Conservation (phyloP, 495 filamentous ascomycete species). For the Podospora fimiseda region DNA sequence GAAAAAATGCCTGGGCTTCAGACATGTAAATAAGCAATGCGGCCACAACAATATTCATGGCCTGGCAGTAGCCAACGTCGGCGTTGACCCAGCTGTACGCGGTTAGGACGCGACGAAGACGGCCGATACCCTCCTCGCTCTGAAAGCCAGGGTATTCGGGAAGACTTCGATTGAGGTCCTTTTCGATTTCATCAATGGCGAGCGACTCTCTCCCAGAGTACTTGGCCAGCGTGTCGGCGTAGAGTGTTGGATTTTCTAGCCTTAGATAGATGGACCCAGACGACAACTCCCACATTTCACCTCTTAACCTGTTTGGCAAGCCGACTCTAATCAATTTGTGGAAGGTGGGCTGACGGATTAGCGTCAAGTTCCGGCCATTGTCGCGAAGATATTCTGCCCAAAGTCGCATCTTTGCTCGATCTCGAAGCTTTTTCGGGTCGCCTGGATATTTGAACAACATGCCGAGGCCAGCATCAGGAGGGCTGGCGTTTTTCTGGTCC, state of each 20-base stretch:
- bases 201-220: slow-evolving; percentile 77
- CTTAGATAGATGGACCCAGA: slow-evolving; percentile 86
- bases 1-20: slow-evolving; percentile 90
- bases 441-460: slow-evolving; percentile 93
- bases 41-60: slow-evolving; percentile 98
- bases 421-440: slow-evolving; percentile 89
- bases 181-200: slow-evolving; percentile 98
- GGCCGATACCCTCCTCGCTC: slow-evolving; percentile 88
- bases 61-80: slow-evolving; percentile 95
- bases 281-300: slow-evolving; percentile 92
- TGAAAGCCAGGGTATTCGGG: slow-evolving; percentile 97
- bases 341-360: slow-evolving; percentile 92
- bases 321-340: slow-evolving; percentile 96
- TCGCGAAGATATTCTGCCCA: slow-evolving; percentile 96
- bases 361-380: slow-evolving; percentile 86
- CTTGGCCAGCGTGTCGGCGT: slow-evolving; percentile 74
- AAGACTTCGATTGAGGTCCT: slow-evolving; percentile 90
- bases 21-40: slow-evolving; percentile 98
- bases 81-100: slow-evolving; percentile 96
- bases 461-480: slow-evolving; percentile 87
- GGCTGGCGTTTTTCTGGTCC: slow-evolving; percentile 50
- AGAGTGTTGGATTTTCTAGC: slow-evolving; percentile 77
- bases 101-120: slow-evolving; percentile 81
- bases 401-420: slow-evolving; percentile 92
- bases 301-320: slow-evolving; percentile 83